Conservation (phyloP, 768 basidiomycete genomes). For the Tulasnella sp. region DNA sequence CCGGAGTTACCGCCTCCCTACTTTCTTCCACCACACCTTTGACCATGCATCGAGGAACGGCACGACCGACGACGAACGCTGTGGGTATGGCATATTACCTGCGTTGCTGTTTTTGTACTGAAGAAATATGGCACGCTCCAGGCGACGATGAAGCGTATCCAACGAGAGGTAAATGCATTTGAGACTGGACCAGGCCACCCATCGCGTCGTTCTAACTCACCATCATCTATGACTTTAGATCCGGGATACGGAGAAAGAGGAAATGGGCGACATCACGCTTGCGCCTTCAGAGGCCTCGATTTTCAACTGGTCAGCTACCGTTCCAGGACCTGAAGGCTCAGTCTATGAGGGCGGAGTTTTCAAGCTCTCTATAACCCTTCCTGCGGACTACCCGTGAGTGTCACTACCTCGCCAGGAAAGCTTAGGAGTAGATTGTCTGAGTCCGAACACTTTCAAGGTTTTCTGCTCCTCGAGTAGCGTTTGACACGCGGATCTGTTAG, state of each 20-base stretch:
- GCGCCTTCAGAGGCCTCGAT: slow-evolving; percentile 50
- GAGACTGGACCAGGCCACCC: background rate
- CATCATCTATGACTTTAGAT: slow-evolving; percentile 27
- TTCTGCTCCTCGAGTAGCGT: slow-evolving; percentile 64
- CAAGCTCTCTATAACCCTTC: slow-evolving; percentile 51
- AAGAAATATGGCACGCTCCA: background rate
- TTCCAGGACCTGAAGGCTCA: slow-evolving; percentile 75
- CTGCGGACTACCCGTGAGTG: slow-evolving; percentile 64
- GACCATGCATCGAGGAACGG: slow-evolving; percentile 1
- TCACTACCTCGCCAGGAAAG: background rate
- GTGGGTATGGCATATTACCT: background rate
- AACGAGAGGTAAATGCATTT: slow-evolving; percentile 40
- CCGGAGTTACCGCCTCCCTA: too few species aligned
- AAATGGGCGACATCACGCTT: slow-evolving; percentile 61
- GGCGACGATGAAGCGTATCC: slow-evolving; percentile 64
- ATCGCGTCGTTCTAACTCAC: background rate
- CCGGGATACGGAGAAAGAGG: slow-evolving; percentile 69
- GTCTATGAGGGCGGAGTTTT: slow-evolving; percentile 70
- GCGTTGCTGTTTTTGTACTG: background rate
- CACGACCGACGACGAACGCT: background rate
- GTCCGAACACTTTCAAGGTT: slow-evolving; percentile 37
- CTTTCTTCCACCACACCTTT: too few species aligned
- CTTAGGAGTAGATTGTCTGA: slow-evolving; percentile 12
- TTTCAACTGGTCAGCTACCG: slow-evolving; percentile 61
- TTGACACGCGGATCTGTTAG: slow-evolving; percentile 40